Evolutionary conservation across 129 eudicot species (phyloP), one percentile per base, ranked within the genome.

Genomic region (Smallanthus sonchifolius): DNA sequence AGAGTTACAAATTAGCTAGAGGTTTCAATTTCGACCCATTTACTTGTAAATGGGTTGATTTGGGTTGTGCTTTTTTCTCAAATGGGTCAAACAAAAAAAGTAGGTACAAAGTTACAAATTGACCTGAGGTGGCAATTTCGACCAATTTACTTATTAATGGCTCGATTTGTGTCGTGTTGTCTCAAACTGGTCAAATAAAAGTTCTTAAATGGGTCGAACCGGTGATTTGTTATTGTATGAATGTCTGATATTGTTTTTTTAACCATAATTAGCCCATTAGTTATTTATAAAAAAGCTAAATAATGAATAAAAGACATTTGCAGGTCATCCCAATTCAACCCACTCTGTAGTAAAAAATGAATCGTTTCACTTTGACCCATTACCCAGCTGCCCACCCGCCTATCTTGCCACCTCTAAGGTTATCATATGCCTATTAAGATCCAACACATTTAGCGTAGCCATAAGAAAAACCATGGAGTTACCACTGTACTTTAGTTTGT

Each of bases 1-100:
- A 9, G 56, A 77, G 37, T 47, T n/a, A 57, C 30, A 64, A n/a
- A 64, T 64, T 64, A n/a, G 32, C 34, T 38, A 38, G 69, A 38
- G 45, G 69, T 17, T 36, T 48, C 11, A 17, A 38, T 64, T 4
- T 37, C 11, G 15, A 64, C 48, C 7, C 15, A 39, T 37, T 62
- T 34, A 32, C 67, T 34, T 34, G 10, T 16, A 36, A 62, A 55
- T 19, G 34, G 3, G 16, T 4, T 3, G 16, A 57, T 10, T 19
- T 9, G 3, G 7, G 65, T 24, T 15, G 65, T 24, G n/a, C 37
- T 57, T 57, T 28, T 30, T 28, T 28, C 16, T 57, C 15, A 57
- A 57, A 28, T 0, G 3, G 15, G 30, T 28, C 37, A 10, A 28
- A 57, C 3, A 57, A 57, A 4, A 19, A 55, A 20, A 55, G 11